A percentile compares a stretch with the other conserved stretches of the same genome.
These are phyloP conservation scores for Talaromyces sp. DNA, from an alignment of 2,329 filamentous ascomycete species.

Conservation along the genomic window DNA sequence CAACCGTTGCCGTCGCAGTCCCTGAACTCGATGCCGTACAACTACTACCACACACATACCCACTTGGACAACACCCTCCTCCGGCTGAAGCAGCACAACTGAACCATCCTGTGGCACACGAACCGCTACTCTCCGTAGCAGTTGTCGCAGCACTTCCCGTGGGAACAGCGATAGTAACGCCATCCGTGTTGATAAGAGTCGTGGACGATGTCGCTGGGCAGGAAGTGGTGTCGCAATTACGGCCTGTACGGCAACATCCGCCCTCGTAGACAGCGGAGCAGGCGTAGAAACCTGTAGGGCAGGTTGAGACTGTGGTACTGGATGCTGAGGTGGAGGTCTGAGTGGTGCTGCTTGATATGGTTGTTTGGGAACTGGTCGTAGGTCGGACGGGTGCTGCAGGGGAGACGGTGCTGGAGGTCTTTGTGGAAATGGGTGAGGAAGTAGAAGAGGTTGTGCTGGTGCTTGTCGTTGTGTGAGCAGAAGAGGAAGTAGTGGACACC, in stretches of 20 bases:
- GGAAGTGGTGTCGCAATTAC: conserved; percentile 75
- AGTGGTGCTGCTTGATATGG: conserved; percentile 21
- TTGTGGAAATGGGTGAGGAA: conserved; percentile 34
- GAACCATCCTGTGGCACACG: conserved; percentile 77
- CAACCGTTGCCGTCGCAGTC: conserved; percentile 52
- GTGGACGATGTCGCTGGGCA: conserved; percentile 66
- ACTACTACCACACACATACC: conserved; percentile 63
- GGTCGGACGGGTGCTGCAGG: conserved; percentile 38
- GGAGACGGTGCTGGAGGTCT: conserved; percentile 29
- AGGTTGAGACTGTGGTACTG: conserved; percentile 48
- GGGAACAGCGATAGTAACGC: conserved; percentile 67
- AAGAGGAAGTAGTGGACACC: conserved; percentile 20
- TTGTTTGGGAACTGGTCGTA: conserved; percentile 38
- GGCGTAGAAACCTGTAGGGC: conserved; percentile 87
- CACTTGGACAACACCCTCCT: conserved; percentile 78
- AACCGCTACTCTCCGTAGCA: conserved; percentile 28
- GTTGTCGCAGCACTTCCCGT: conserved; percentile 39
- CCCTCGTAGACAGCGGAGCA: conserved; percentile 77
- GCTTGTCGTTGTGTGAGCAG: conserved; percentile 18
- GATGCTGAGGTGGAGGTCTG: conserved; percentile 15
- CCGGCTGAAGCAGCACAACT: conserved; percentile 62
- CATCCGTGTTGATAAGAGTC: conserved; percentile 61
- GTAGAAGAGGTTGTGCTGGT: conserved; percentile 38
- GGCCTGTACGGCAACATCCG: conserved; percentile 83
- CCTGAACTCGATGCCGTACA: conserved; percentile 30